Percentiles rank a stretch among this genome's conserved stretches.
Conservation (phyloP, 768 basidiomycete species). For the Suillus americanus region DNA sequence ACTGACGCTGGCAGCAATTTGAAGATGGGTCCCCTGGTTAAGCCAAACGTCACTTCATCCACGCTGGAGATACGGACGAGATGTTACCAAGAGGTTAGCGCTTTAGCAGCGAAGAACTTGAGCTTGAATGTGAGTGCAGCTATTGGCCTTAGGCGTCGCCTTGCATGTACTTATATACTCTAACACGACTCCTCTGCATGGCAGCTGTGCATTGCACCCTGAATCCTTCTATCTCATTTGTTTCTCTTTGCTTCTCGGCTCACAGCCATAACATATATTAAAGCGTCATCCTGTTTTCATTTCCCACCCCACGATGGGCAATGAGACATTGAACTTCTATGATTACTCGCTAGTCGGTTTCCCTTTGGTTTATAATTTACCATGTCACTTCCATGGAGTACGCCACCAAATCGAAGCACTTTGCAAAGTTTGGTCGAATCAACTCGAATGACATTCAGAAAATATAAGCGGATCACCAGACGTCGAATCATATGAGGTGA, state of each 20-base stretch:
- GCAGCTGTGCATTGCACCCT: not conserved
- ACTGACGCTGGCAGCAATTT: not conserved
- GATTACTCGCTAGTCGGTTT: not conserved
- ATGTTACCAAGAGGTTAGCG: not conserved
- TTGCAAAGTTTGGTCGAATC: too few relatives aligned
- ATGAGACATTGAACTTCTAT: not conserved
- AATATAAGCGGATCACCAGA: too few relatives aligned
- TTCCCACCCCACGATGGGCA: not conserved
- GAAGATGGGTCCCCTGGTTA: not conserved
- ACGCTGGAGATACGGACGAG: not conserved
- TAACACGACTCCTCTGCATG: not conserved
- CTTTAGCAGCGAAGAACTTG: not conserved
- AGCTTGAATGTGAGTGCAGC: not conserved
- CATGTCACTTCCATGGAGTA: too few relatives aligned
- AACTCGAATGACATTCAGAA: too few relatives aligned
- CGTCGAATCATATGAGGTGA: too few relatives aligned
- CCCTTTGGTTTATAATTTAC: too few relatives aligned
- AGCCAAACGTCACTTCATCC: not conserved
- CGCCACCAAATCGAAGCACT: too few relatives aligned
- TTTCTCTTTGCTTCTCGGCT: not conserved
- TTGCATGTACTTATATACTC: not conserved
- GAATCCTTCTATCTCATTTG: not conserved
- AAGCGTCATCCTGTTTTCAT: not conserved
- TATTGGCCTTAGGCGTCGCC: not conserved
- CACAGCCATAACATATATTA: not conserved